phyloP scores from a whole-genome alignment of 495 filamentous ascomycete species.

The Penicillium tannophilum region DNA sequence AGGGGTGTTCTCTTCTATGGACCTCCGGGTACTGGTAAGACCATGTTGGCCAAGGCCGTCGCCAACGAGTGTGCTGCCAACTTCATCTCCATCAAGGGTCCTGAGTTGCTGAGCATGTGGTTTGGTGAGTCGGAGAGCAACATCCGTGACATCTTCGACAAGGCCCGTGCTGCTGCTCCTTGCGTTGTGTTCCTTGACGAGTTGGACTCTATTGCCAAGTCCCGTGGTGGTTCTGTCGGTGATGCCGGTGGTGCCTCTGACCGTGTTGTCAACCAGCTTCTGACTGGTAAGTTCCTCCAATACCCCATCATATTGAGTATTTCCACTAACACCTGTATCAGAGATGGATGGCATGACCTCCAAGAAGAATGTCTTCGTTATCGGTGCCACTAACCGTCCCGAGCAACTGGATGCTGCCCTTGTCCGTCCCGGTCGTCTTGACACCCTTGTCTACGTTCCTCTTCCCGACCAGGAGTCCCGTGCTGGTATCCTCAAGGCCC shows the following conservation, averaged over 20 bases:
- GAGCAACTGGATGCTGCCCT: constrained; percentile 98
- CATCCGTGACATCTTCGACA: constrained; percentile 99
- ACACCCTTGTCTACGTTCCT: constrained; percentile 97
- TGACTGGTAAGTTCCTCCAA: constrained; percentile 72
- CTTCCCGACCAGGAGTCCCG: constrained; percentile 89
- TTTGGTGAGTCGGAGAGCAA: constrained; percentile 99
- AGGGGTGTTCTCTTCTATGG: constrained; percentile 99
- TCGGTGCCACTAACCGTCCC: constrained; percentile 97
- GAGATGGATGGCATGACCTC: constrained; percentile 99
- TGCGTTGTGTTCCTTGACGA: constrained; percentile 99
- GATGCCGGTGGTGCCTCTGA: constrained; percentile 98
- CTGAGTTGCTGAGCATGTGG: constrained; percentile 98
- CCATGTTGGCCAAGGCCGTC: constrained; percentile 97
- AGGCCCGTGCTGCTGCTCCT: constrained; percentile 96
- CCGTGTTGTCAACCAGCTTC: constrained; percentile 98
- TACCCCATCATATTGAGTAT: neutral
- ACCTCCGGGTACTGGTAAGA: constrained; percentile 99
- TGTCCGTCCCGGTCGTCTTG: constrained; percentile 97
- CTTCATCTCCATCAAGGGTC: constrained; percentile 99
- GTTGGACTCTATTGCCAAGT: constrained; percentile 98
- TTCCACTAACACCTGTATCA: constrained; percentile 52
- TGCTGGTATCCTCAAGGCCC: constrained; percentile 86
- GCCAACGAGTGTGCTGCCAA: constrained; percentile 99
- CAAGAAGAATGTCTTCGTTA: constrained; percentile 99
- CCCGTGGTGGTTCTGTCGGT: constrained; percentile 93